phyloP scores from a whole-genome alignment of 257 asterid genomes.

The Lithospermum erythrorhizon region DNA sequence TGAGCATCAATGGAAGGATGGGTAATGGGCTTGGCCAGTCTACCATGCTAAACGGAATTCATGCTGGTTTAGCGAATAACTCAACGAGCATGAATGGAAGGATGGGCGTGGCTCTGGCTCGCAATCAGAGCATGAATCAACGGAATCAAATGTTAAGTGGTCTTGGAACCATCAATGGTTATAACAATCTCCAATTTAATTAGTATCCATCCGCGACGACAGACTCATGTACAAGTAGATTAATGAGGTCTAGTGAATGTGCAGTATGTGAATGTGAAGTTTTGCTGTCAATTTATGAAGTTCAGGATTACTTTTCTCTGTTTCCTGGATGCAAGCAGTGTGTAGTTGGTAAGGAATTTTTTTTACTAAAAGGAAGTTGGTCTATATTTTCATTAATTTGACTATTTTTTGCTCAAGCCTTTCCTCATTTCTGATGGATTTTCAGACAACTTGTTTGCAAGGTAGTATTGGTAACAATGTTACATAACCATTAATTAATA shows the following conservation, averaged over 20 bases:
- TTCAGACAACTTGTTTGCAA: too few relatives aligned
- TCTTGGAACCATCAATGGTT: constrained; percentile 53
- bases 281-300: background rate
- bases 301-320: too few relatives aligned
- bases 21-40: too few relatives aligned
- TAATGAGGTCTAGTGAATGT: background rate
- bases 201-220: constrained; percentile 47
- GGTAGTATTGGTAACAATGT: too few relatives aligned
- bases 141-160: constrained; percentile 47
- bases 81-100: constrained; percentile 50
- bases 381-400: too few relatives aligned
- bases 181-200: constrained; percentile 58
- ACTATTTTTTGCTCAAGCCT: too few relatives aligned
- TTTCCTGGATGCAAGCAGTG: too few relatives aligned
- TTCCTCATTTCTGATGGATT: too few relatives aligned
- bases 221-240: background rate
- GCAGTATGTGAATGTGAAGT: background rate
- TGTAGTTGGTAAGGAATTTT: too few relatives aligned
- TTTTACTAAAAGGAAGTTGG: too few relatives aligned
- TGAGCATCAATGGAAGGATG: too few relatives aligned
- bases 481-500: too few relatives aligned
- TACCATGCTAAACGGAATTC: background rate
- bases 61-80: constrained; percentile 39
- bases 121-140: constrained; percentile 44
- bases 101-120: constrained; percentile 44